phyloP scores from a whole-genome alignment of 805 yeast genomes.

The Kockiozyma suomiensis region DNA sequence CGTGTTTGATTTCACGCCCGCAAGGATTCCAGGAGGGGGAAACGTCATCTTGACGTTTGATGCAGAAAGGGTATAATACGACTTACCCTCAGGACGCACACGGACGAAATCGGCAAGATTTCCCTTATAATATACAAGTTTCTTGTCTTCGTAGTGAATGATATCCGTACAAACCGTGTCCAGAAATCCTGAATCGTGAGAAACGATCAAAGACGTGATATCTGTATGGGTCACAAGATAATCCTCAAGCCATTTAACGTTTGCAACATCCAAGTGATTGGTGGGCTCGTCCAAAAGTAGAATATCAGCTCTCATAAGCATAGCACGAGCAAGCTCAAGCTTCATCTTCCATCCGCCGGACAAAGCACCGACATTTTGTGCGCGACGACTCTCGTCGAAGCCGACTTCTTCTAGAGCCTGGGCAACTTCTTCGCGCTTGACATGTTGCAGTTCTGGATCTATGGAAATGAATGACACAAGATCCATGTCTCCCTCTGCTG shows the following conservation, averaged over 20 bases:
- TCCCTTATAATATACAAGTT: slow-evolving; percentile 93
- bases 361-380: slow-evolving; percentile 87
- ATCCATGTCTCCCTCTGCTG: slow-evolving; percentile 89
- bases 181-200: slow-evolving; percentile 96
- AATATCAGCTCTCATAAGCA: slow-evolving; percentile 96
- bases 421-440: slow-evolving; percentile 66
- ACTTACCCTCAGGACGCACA: slow-evolving; percentile 92
- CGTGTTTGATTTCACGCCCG: slow-evolving; percentile 96
- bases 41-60: slow-evolving; percentile 93
- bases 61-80: slow-evolving; percentile 92
- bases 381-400: slow-evolving; percentile 84
- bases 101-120: slow-evolving; percentile 89
- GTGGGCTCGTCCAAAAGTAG: slow-evolving; percentile 96
- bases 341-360: slow-evolving; percentile 99
- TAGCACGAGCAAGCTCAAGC: slow-evolving; percentile 96
- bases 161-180: slow-evolving; percentile 96
- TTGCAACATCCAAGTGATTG: slow-evolving; percentile 92
- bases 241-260: slow-evolving; percentile 92
- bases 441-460: slow-evolving; percentile 75
- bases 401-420: slow-evolving; percentile 82
- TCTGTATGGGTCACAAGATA: slow-evolving; percentile 79
- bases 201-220: slow-evolving; percentile 91
- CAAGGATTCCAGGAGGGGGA: slow-evolving; percentile 96
- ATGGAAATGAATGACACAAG: slow-evolving; percentile 83
- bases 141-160: slow-evolving; percentile 93